Conservation (phyloP, 148 eudicot species). For the Fagopyrum tataricum region DNA sequence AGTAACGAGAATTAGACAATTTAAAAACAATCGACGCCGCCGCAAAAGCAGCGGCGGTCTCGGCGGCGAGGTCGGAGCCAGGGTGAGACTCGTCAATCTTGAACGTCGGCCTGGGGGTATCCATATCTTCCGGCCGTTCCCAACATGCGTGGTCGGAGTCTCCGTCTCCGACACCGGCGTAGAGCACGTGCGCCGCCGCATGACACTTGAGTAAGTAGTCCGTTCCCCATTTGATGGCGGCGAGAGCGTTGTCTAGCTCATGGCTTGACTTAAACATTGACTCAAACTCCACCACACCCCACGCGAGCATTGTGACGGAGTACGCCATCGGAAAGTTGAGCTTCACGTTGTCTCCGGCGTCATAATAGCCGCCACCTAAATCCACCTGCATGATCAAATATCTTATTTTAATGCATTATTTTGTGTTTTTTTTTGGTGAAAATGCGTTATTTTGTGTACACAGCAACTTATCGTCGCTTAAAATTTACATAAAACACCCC, state of each 20-base stretch:
- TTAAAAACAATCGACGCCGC: constrained; percentile 38
- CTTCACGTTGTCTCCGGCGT: constrained; percentile 51
- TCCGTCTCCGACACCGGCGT: constrained; percentile 4
- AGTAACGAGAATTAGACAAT: constrained; percentile 20
- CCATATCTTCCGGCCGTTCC: constrained; percentile 57
- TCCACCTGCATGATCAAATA: constrained; percentile 35
- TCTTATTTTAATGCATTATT: too few species aligned
- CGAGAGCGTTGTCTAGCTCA: constrained; percentile 33
- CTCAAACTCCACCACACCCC: constrained; percentile 44
- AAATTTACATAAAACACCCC: too few species aligned
- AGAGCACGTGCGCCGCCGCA: constrained; percentile 3
- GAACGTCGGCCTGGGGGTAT: constrained; percentile 33
- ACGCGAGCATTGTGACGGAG: constrained; percentile 40
- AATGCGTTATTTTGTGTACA: too few species aligned
- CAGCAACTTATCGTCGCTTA: too few species aligned
- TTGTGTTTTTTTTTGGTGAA: too few species aligned
- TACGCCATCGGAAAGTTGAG: constrained; percentile 43
- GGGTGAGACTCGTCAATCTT: constrained; percentile 32
- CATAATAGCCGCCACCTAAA: constrained; percentile 47
- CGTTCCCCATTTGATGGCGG: constrained; percentile 53
- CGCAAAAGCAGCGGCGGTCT: constrained; percentile 44
- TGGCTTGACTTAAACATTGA: constrained; percentile 14
- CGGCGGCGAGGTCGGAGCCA: constrained; percentile 50
- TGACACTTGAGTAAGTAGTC: constrained; percentile 58
- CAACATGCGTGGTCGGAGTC: constrained; percentile 43